Evolutionary conservation across 2,329 filamentous ascomycete species (phyloP).

Genomic region (Mycogone perniciosa): DNA sequence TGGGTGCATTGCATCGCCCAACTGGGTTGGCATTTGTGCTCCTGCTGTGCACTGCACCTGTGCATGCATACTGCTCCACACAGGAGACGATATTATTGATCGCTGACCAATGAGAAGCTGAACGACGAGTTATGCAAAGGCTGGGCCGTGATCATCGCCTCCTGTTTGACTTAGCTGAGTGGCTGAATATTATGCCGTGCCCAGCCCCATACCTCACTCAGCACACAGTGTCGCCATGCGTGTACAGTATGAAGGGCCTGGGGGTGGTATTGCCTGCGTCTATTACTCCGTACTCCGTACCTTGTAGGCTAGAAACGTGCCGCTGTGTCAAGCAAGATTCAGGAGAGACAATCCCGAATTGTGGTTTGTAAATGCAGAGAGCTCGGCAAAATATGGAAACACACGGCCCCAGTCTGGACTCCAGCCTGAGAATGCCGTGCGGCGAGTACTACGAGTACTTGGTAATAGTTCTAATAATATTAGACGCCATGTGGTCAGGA

Average conservation of each 20-base stretch:
- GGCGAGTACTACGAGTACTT: background rate
- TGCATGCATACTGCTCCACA: slow-evolving; percentile 16
- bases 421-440: slow-evolving; percentile 3
- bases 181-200: slow-evolving; percentile 14
- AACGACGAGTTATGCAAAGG: slow-evolving; percentile 18
- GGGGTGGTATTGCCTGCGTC: background rate
- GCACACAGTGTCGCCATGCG: slow-evolving; percentile 6
- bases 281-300: background rate
- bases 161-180: slow-evolving; percentile 14
- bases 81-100: slow-evolving; percentile 17
- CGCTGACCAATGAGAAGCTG: slow-evolving; percentile 17
- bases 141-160: slow-evolving; percentile 20
- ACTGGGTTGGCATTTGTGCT: slow-evolving; percentile 1
- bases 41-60: slow-evolving; percentile 11
- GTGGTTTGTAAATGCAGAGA: background rate
- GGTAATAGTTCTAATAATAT: slow-evolving; percentile 8
- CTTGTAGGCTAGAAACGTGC: background rate
- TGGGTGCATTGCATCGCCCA: slow-evolving; percentile 17
- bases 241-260: slow-evolving; percentile 6
- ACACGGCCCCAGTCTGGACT: background rate
- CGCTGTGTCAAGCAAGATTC: slow-evolving; percentile 9
- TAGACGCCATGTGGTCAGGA: slow-evolving; percentile 13
- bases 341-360: slow-evolving; percentile 9
- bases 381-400: background rate
- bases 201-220: slow-evolving; percentile 4